A percentile compares a stretch with the other conserved stretches of the same genome.
Evolutionary conservation across 2,329 filamentous ascomycete genomes (phyloP).

Genomic region (Elsinoe necatrix): DNA sequence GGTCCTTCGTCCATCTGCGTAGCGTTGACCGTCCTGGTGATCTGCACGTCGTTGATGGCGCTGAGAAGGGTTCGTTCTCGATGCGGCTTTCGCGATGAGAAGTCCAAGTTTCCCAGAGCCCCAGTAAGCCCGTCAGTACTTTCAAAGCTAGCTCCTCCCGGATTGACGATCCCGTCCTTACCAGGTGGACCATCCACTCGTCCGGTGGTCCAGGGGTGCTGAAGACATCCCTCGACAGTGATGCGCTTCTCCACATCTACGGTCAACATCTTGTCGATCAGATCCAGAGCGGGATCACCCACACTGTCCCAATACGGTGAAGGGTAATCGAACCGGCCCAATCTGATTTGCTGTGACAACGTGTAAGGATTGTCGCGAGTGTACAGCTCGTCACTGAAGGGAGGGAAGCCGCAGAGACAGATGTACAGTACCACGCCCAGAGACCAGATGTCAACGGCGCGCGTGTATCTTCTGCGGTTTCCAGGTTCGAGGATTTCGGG

Average conservation of each 20-base stretch:
- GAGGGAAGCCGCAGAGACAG: constrained; percentile 90
- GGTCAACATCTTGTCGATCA: constrained; percentile 91
- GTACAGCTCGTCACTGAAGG: constrained; percentile 90
- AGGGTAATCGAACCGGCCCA: constrained; percentile 84
- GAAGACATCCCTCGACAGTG: constrained; percentile 81
- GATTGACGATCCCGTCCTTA: constrained; percentile 29
- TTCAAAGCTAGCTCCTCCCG: constrained; percentile 50
- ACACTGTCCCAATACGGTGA: constrained; percentile 93
- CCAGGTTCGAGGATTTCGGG: constrained; percentile 85
- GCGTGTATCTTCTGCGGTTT: constrained; percentile 78
- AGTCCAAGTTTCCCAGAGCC: constrained; percentile 73
- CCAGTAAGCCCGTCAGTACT: constrained; percentile 88
- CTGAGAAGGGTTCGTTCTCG: constrained; percentile 81
- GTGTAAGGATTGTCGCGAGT: constrained; percentile 72
- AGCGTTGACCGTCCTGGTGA: constrained; percentile 49
- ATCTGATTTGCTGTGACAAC: constrained; percentile 80
- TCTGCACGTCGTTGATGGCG: constrained; percentile 66
- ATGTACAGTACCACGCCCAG: constrained; percentile 97
- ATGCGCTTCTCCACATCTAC: constrained; percentile 77
- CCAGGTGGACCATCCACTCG: constrained; percentile 21
- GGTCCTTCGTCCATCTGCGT: constrained; percentile 45
- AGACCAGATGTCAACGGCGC: constrained; percentile 93
- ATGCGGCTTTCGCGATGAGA: constrained; percentile 68
- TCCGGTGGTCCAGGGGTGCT: constrained; percentile 76
- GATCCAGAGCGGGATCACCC: constrained; percentile 76